Percentiles rank a stretch among this genome's conserved stretches.
These are phyloP conservation scores for Apostasia ramifera DNA, from an alignment of 106 monocot genomes.

Conservation along the genomic window DNA sequence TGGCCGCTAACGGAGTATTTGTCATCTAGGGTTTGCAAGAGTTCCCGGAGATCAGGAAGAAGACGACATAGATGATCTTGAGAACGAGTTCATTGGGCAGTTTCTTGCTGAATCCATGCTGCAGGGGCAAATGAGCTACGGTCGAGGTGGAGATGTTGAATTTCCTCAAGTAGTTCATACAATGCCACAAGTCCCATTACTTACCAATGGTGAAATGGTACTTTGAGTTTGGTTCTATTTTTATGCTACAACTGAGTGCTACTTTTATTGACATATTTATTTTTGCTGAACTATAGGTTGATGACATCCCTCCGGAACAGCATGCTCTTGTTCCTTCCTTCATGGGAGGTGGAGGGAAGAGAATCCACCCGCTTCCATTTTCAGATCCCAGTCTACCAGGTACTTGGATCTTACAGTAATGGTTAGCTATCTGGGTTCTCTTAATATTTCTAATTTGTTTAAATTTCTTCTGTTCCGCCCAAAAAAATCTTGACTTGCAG, in stretches of 20 bases:
- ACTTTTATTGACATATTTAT: not conserved
- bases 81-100: constrained; percentile 74
- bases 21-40: constrained; percentile 49
- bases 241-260: not conserved
- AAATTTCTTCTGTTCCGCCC: not conserved
- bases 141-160: constrained; percentile 53
- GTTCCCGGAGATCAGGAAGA: constrained; percentile 84
- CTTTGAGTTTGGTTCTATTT: too few species aligned
- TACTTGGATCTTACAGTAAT: constrained; percentile 3
- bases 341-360: constrained; percentile 75
- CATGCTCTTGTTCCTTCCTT: constrained; percentile 86
- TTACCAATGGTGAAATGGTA: constrained; percentile 94
- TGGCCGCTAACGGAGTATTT: not conserved
- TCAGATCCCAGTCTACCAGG: constrained; percentile 67
- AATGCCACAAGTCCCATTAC: constrained; percentile 53
- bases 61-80: constrained; percentile 79
- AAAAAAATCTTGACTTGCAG: constrained; percentile 27
- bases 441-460: too few species aligned
- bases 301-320: constrained; percentile 91
- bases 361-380: constrained; percentile 88
- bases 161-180: constrained; percentile 36
- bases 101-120: constrained; percentile 59
- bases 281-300: constrained; percentile 28
- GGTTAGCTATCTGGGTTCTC: too few species aligned
- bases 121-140: constrained; percentile 83